Base-by-base conservation (phyloP, 2,329 filamentous ascomycete genomes). In the Chaetomium sp. region DNA sequence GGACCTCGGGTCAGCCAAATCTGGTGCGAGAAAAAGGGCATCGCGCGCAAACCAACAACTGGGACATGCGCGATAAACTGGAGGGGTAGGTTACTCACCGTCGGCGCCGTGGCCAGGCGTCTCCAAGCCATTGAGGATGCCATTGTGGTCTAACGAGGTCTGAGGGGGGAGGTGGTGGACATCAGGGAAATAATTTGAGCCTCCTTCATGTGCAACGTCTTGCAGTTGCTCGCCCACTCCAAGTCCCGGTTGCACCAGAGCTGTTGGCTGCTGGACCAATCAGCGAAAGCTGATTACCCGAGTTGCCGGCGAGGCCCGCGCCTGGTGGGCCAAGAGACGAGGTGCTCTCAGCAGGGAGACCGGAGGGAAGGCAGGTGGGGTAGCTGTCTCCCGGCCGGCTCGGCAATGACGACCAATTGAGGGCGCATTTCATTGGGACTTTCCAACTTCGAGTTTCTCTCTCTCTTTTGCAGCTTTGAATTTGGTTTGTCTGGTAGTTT, bases 41-140 rank as follows among this genome's bases (percentile, higher is more conserved):
- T 47, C 58, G 27, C 33, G 25, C 47, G 57, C 31, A 60, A n/a
- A 21, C n/a, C 8, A 8, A 25, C 23, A 49, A 23, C 8, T 10
- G 33, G 29, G 38, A 16, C 38, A n/a, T 29, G 25, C 57, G 21
- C n/a, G 13, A 23, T 25, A n/a, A 33, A 62, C 64, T 42, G 57
- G 59, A 63, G 33, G n/a, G 35, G 62, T 57, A 49, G 8, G 16
- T 19, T 29, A 84, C 85, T 75, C 75, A 87, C 85, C 72, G 83
- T 77, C 78, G 84, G 79, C 76, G 80, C 80, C 74, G 81, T 75
- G 75, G 82, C 80, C 74, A 88, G 78, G 77, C 84, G 84, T 78
- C 85, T 85, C 82, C 87, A 80, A 75, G 85, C 84, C 81, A 87
- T 86, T 79, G 84, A 85, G 76, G 85, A 86, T 78, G 86, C 85